phyloP scores from a whole-genome alignment of 371 early-diverging fungal genomes.

The Rhizopus arrhizus region DNA sequence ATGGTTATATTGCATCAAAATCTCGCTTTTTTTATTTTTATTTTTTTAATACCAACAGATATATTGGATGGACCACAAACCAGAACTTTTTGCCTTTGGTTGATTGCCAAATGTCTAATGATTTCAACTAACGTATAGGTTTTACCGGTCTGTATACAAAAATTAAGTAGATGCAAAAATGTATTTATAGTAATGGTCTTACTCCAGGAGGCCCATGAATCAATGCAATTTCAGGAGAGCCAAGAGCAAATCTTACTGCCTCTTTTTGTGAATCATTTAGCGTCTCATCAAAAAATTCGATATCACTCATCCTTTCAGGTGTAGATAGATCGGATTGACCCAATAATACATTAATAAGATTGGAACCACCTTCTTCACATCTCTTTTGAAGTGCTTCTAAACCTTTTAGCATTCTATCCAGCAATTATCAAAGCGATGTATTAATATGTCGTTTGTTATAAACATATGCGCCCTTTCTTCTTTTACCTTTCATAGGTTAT shows the following conservation, averaged over 20 bases:
- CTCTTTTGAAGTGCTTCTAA: constrained; percentile 34
- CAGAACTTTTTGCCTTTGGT: constrained; percentile 69
- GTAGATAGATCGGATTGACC: constrained; percentile 28
- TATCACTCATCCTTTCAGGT: constrained; percentile 22
- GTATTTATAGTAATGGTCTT: background rate
- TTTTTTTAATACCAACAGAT: constrained; percentile 69
- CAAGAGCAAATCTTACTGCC: constrained; percentile 73
- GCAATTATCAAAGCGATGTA: no score
- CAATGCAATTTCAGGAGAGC: constrained; percentile 70
- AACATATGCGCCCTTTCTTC: background rate
- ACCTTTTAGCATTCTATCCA: constrained; percentile 45
- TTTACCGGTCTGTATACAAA: constrained; percentile 77
- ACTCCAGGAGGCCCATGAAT: constrained; percentile 88
- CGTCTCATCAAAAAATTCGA: constrained; percentile 60
- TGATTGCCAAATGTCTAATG: constrained; percentile 73
- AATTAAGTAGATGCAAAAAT: background rate
- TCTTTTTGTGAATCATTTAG: constrained; percentile 79
- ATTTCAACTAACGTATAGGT: constrained; percentile 91
- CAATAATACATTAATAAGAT: constrained; percentile 32
- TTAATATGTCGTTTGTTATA: constrained; percentile 6
- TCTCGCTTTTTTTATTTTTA: background rate
- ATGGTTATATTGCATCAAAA: background rate
- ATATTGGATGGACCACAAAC: constrained; percentile 96
- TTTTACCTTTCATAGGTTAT: constrained; percentile 71
- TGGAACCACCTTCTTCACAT: constrained; percentile 18